Base-by-base conservation (phyloP, 2,329 filamentous ascomycete species). In the Monosporascus cannonballus region DNA sequence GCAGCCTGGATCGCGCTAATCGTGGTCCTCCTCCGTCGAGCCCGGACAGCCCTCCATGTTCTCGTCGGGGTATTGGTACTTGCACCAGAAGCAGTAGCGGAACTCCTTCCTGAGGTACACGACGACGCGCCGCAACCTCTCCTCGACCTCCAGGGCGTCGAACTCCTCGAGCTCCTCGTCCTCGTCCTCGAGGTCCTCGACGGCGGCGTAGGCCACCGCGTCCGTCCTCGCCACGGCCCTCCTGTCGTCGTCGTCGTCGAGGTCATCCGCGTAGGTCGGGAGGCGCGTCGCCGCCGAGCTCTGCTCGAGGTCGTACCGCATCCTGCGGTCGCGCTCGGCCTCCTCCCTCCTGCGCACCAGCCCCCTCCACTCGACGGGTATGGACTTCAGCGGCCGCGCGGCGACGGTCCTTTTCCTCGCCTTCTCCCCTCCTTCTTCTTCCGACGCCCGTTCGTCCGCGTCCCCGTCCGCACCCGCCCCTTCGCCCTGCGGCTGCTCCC, bases 51-150 rank as follows among this genome's bases (percentile, higher is more conserved):
- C 92, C 14, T 94, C 90, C 86, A 96, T 85, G 37, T 74, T 71
- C 37, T 73, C 74, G 64, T 90, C 84, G 0, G 84, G 80, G 67
- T 96, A 99, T 50, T 76, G 76, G 69, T 80, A 87, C 69, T 96
- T 97, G 72, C 94, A 99, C 89, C 92, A 99, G 67, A 96, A 96
- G 73, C 94, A 99, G 67, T 99, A 99, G 45, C 77, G 71, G 64
- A 90, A 83, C 64, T 80, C 80, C 48, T 83, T 75, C 38, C 94
- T 80, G 51, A 99, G 69, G 69, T 89, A 85, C 18, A 73, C 68
- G 9, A 96, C 78, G 15, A 95, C 69, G 60, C 76, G 82, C 8
- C 75, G 72, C 56, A 97, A 71, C 59, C 83, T 81, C 61, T 95
- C 87, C 1, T 73, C 73, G 2, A 83, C 75, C 22, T 84, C 80